These are phyloP conservation scores for Phytophthora parvispora DNA, from an alignment of 352 stramenopile genomes.

Conservation along the genomic window DNA sequence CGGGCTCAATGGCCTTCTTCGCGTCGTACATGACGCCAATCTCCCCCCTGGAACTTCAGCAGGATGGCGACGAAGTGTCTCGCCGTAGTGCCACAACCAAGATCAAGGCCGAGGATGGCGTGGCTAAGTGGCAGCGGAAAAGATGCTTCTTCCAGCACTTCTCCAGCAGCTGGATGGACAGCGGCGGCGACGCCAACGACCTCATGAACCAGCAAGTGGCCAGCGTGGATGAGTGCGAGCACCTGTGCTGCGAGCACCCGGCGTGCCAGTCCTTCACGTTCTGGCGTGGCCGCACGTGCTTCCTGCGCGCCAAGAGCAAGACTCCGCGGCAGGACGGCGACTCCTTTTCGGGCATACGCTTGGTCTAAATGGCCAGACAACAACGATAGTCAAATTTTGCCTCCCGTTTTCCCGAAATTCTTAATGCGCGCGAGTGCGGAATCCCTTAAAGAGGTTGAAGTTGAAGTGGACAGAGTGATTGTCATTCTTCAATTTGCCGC, in stretches of 20 bases:
- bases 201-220: constrained; percentile 64
- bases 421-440: constrained; percentile 12
- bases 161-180: constrained; percentile 76
- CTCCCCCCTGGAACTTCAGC: constrained; percentile 32
- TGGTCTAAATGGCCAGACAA: constrained; percentile 31
- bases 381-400: constrained; percentile 23
- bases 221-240: constrained; percentile 72
- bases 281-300: constrained; percentile 77
- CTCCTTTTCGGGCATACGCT: constrained; percentile 68
- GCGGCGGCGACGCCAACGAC: constrained; percentile 66
- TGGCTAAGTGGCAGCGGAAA: constrained; percentile 27
- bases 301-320: constrained; percentile 58
- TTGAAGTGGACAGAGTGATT: constrained; percentile 45
- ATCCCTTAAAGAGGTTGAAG: constrained; percentile 20
- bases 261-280: constrained; percentile 78
- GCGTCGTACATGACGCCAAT: constrained; percentile 75
- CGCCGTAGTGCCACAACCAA: constrained; percentile 3
- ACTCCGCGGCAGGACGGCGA: constrained; percentile 53
- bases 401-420: constrained; percentile 8
- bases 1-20: constrained; percentile 46
- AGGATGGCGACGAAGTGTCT: constrained; percentile 16
- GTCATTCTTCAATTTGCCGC: constrained; percentile 31
- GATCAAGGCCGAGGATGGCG: constrained; percentile 4
- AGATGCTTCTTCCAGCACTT: constrained; percentile 81
- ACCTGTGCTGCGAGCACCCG: constrained; percentile 68